phyloP scores from a whole-genome alignment of 2,329 filamentous ascomycete genomes.

The Lecanicillium sp. region DNA sequence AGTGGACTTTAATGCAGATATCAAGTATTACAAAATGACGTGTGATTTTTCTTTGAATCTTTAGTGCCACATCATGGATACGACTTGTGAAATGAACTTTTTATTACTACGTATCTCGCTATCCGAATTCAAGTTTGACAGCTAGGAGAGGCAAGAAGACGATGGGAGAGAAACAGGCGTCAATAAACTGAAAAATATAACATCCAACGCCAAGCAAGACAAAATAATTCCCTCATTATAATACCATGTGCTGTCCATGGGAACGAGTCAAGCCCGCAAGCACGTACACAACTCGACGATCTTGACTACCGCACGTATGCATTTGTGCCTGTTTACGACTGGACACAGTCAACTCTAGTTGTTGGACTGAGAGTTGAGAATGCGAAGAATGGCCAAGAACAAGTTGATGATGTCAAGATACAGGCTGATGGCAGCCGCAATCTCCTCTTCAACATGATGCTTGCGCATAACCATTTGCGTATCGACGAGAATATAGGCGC shows the following conservation, averaged over 20 bases:
- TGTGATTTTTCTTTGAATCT: slow-evolving; percentile 10
- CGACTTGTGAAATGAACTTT: too few species aligned
- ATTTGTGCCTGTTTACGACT: not conserved
- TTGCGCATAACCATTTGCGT: slow-evolving; percentile 93
- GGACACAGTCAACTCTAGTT: slow-evolving; percentile 49
- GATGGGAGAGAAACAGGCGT: too few species aligned
- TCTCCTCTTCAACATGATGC: slow-evolving; percentile 97
- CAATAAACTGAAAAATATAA: too few species aligned
- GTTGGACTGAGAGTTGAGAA: slow-evolving; percentile 91
- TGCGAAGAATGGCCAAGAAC: slow-evolving; percentile 90
- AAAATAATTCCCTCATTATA: too few species aligned
- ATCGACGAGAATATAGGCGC: slow-evolving; percentile 89
- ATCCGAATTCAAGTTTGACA: too few species aligned
- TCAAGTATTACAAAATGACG: slow-evolving; percentile 36
- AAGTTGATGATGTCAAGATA: slow-evolving; percentile 97
- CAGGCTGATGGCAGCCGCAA: slow-evolving; percentile 86
- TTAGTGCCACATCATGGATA: not conserved
- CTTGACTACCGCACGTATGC: too few species aligned
- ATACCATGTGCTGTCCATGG: too few species aligned
- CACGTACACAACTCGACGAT: too few species aligned
- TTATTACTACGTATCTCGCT: too few species aligned
- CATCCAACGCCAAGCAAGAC: too few species aligned
- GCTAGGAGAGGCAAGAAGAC: not conserved
- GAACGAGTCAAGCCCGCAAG: too few species aligned
- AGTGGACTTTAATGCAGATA: slow-evolving; percentile 58